Evolutionary conservation across 805 yeast genomes (phyloP).

Genomic region (Schwanniomyces pseudopolymorphus): DNA sequence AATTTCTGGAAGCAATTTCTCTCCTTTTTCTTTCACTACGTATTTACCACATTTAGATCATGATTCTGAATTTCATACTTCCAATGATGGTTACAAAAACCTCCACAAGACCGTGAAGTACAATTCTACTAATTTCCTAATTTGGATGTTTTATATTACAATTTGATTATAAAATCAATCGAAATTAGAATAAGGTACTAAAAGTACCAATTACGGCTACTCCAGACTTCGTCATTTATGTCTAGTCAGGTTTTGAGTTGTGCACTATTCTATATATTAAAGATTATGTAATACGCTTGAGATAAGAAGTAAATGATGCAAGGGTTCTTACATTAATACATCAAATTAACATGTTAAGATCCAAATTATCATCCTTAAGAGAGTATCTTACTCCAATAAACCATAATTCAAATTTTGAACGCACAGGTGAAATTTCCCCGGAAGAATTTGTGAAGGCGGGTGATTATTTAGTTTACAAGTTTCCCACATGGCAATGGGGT

Average conservation of each 20-base stretch:
- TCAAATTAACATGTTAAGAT: constrained; percentile 45
- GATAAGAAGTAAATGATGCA: neutral
- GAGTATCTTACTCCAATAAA: constrained; percentile 92
- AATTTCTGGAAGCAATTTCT: no score
- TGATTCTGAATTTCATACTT: no score
- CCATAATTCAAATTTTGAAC: constrained; percentile 79
- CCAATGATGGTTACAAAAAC: no score
- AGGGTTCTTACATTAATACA: neutral
- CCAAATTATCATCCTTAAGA: constrained; percentile 78
- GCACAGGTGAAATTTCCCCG: constrained; percentile 92
- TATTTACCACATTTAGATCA: no score
- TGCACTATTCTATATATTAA: neutral
- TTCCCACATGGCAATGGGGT: constrained; percentile 96
- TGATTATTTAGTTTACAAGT: constrained; percentile 83
- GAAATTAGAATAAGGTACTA: no score
- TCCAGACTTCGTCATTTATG: no score
- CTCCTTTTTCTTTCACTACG: no score
- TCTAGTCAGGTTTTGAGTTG: neutral
- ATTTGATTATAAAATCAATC: no score
- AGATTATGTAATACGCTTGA: neutral
- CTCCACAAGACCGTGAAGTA: no score
- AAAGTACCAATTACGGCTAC: no score
- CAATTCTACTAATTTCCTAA: no score
- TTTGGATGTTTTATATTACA: no score
- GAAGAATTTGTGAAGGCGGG: constrained; percentile 95